These are phyloP conservation scores for Aspergillus flavus DNA, from an alignment of 2,329 filamentous ascomycete genomes.

Conservation along the genomic window DNA sequence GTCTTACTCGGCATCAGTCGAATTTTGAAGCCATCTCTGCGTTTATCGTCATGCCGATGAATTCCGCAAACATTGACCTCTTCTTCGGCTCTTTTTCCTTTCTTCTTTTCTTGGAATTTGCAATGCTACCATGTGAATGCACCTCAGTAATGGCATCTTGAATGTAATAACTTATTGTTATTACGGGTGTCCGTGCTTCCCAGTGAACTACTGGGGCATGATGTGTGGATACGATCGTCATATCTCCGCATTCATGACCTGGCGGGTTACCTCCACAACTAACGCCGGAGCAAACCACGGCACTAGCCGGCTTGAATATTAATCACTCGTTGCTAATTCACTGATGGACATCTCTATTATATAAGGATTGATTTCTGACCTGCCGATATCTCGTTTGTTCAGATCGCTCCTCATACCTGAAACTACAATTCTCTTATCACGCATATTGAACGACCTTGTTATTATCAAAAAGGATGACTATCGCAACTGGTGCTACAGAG, in stretches of 20 bases:
- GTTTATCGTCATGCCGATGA: not conserved
- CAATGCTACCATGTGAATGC: not conserved
- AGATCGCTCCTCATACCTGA: not conserved
- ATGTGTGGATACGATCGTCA: not conserved
- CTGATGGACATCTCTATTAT: not conserved
- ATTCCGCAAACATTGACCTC: not conserved
- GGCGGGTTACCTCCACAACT: constrained; percentile 7
- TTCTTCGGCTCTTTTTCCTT: not conserved
- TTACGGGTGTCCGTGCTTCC: not conserved
- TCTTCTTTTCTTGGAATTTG: not conserved
- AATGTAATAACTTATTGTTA: not conserved
- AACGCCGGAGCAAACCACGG: not conserved
- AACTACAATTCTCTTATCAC: not conserved
- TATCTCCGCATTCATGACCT: not conserved
- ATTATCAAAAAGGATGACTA: not conserved
- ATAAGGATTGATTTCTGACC: not conserved
- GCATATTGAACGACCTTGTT: not conserved
- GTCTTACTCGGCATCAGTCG: not conserved
- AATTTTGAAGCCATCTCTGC: too few relatives aligned
- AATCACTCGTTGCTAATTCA: not conserved
- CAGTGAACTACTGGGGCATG: not conserved
- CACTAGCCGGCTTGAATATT: not conserved
- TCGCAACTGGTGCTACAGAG: not conserved
- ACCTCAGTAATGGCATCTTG: not conserved
- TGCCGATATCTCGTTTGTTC: not conserved